Conservation (phyloP, 2,329 filamentous ascomycete species). For the Plectosphaerella cucumerina region DNA sequence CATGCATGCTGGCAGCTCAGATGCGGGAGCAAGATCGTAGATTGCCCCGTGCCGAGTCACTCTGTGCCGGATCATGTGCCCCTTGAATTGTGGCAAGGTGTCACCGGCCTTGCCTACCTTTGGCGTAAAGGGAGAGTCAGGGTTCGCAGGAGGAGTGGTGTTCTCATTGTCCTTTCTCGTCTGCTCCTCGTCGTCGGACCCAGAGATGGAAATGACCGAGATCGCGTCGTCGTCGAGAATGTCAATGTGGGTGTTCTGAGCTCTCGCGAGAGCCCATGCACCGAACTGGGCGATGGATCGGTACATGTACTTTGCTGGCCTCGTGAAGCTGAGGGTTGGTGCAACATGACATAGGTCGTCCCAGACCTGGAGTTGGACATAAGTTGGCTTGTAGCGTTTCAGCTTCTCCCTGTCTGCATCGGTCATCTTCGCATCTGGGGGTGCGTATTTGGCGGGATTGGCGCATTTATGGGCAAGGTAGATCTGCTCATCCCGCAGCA, state of each 20-base stretch:
- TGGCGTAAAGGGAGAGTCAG: constrained; percentile 5
- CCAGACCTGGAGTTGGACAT: constrained; percentile 94
- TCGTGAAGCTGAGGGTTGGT: constrained; percentile 89
- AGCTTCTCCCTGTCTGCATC: constrained; percentile 57
- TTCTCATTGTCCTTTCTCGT: constrained; percentile 14
- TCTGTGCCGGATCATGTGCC: constrained; percentile 89
- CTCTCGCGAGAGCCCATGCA: constrained; percentile 81
- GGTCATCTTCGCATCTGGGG: constrained; percentile 58
- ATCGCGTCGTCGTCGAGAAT: constrained; percentile 76
- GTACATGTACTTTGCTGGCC: constrained; percentile 96
- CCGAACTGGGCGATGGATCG: constrained; percentile 88
- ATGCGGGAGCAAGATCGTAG: constrained; percentile 59
- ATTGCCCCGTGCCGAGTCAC: constrained; percentile 76
- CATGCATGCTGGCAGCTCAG: constrained; percentile 61
- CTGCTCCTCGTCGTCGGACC: constrained; percentile 26
- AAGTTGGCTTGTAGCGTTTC: constrained; percentile 71
- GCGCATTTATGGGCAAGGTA: constrained; percentile 94
- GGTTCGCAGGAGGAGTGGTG: constrained; percentile 11
- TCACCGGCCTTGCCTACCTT: constrained; percentile 84
- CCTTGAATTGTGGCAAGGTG: constrained; percentile 70
- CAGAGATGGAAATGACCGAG: constrained; percentile 66
- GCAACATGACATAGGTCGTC: constrained; percentile 91
- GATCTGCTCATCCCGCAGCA: constrained; percentile 90
- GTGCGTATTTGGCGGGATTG: constrained; percentile 72
- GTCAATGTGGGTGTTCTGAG: constrained; percentile 75